Base-by-base conservation (phyloP, 176 grass and related monocot species). In the Metroxylon sagu region DNA sequence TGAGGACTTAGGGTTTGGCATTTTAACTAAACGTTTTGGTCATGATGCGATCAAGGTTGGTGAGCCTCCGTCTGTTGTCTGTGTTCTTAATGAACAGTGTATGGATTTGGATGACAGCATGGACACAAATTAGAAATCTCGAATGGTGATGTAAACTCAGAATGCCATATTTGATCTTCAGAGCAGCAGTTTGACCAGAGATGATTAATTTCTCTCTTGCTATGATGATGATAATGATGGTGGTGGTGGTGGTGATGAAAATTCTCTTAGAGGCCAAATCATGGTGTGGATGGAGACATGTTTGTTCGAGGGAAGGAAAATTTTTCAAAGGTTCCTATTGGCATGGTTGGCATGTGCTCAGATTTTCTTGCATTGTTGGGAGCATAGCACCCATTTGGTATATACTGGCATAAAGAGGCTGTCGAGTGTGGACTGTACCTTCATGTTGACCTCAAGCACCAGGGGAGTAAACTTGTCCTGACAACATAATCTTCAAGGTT, bases 61-160 rank as follows among this genome's bases (percentile, higher is more conserved):
- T 49, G 79, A 71, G 35, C 61, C 76, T 18, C 64, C 50, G 26
- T 48, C 26, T 50, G 62, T 27, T 2, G 3, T 88, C 57, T 95
- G 89, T 59, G 39, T 64, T 65, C 59, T 88, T 28, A 89, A 81
- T 77, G 88, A 61, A 27, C 69, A 91, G 19, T 74, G 79, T 57
- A 69, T 83, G 71, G 81, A 95, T 93, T 56, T 95, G 8, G 81
- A 95, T 77, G 52, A 62, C 16, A 83, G 71, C 69, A 71, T 72
- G 62, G 8, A 43, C 35, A 43, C 63, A 31, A 53, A 65, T 66
- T 6, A 65, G 52, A 66, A 50, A 53, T 71, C 60, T 30, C 6
- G 29, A 10, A 54, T 50, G 31, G 26, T 56, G 31, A 19, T 60
- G 35, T 64, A 31, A 77, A 72, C 53, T 62, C 31, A 57, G 16